These are phyloP conservation scores for Vishniacozyma victoriae DNA, from an alignment of 768 basidiomycete genomes.

Conservation along the genomic window DNA sequence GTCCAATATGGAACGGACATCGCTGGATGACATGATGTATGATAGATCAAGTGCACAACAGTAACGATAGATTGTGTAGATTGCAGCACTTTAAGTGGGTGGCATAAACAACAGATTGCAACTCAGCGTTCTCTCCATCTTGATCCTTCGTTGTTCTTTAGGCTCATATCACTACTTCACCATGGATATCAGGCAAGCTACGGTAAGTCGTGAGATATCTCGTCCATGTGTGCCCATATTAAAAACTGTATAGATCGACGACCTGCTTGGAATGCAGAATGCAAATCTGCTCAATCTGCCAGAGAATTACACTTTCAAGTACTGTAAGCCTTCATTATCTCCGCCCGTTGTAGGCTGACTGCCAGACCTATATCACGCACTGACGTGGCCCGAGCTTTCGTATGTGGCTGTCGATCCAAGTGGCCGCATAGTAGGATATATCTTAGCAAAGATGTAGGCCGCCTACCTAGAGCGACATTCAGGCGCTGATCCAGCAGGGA, in stretches of 20 bases:
- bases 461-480: not conserved
- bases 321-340: conserved; percentile 51
- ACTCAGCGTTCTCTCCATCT: no score
- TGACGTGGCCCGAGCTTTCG: conserved; percentile 90
- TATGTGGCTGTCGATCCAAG: conserved; percentile 87
- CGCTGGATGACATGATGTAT: conserved; percentile 54
- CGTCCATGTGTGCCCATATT: no score
- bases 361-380: conserved; percentile 76
- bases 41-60: no score
- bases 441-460: conserved; percentile 85
- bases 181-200: conserved; percentile 51
- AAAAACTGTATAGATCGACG: conserved; percentile 78
- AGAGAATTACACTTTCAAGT: conserved; percentile 70
- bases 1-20: conserved; percentile 76
- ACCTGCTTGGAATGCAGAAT: conserved; percentile 87
- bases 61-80: no score
- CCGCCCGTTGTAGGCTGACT: not conserved
- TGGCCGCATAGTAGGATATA: conserved; percentile 87
- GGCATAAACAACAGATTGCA: no score
- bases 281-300: conserved; percentile 89
- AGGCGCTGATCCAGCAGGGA: conserved; percentile 44
- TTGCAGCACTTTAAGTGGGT: no score
- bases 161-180: no score
- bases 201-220: conserved; percentile 26
- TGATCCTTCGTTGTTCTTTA: not conserved